Base-by-base conservation (phyloP, 768 basidiomycete species). In the Mrakia gelida region DNA sequence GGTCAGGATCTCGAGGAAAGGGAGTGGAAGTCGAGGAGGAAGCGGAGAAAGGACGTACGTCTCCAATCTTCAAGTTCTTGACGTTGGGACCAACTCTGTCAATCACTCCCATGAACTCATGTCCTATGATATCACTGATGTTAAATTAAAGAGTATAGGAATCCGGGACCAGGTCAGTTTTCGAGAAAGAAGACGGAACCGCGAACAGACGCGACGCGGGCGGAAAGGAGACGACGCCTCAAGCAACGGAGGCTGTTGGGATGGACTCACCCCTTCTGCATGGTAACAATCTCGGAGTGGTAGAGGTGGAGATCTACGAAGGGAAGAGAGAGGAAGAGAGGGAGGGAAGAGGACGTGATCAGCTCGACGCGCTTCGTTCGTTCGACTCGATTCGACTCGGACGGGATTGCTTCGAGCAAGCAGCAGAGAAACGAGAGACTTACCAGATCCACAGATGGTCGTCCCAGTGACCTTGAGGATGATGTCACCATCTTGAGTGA, bases 401-500 rank as follows among this genome's bases (percentile, higher is more conserved):
- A n/a, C n/a, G n/a, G n/a, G n/a, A n/a, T n/a, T n/a, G 0, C 23
- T 8, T 13, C 59, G 38, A 38, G 38, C 38, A 38, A 59, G 10
- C 59, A n/a, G 9, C 54, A 26, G 26, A 9, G 59, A 13, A 1
- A 59, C 26, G 32, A 1, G 5, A 2, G 65, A 41, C 65, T 21
- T 21, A 34, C 71, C 85, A 49, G 88, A 89, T 8, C 91, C 90
- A 80, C 91, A 91, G 70, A 91, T 89, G 26, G 91, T 93, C 0
- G 90, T 89, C 18, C 78, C 68, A 30, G 92, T 92, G 5, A 92
- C 89, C 83, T 89, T 88, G 75, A 93, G 81, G 75, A 93, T 89
- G 73, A 92, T 90, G 80, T 94, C 92, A 81, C 90, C 88, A n/a
- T 89, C 88, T 79, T 92, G 89, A 1, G 88, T 90, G 81, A 92